Evolutionary conservation across 495 filamentous ascomycete genomes (phyloP), one percentile per base, ranked within the genome.

Genomic region (Diplogelasinospora grovesii): DNA sequence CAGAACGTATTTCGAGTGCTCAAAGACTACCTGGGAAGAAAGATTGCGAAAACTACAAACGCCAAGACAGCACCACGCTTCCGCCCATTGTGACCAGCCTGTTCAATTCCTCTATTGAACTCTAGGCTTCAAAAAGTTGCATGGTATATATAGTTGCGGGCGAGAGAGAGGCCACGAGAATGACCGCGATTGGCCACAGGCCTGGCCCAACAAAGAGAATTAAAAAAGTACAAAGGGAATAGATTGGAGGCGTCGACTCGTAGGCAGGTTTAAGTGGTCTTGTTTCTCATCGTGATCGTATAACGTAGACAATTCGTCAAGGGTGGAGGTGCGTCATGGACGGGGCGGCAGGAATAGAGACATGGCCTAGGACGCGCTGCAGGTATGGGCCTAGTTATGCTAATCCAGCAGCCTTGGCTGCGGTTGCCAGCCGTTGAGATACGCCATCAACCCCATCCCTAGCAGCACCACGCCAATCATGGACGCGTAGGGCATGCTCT

Each of bases 371-470:
- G 14, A 28, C 25, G 7, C 37, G 16, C 18, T 10, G 31, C 6
- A 8, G 15, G 23, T 18, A 14, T 14, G 9, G 8, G 8, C 25
- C 2, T 24, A 15, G 10, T 11, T 22, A n/a, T n/a, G n/a, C 33
- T 43, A 56, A 11, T 36, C 40, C 9, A 52, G 51, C 29, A 52
- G 26, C 25, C 36, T 61, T 15, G 60, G 48, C 36, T 69, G 61
- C 11, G 61, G 50, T 60, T 85, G 80, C 83, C 84, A 93, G 28
- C 82, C 82, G 58, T 98, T 98, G 48, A 98, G 69, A 65, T 87
- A 94, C 29, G 85, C 86, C 92, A 98, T 98, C 35, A 96, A 59
- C 21, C 87, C 84, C 54, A 95, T 81, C 11, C 92, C 92, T 47
- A 96, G 60, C 32, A 95, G 61, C 35, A 97, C 87, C 4, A 98